Evolutionary conservation across 1,139 yeast genomes (phyloP).

Genomic region (Candida sanyaensis): DNA sequence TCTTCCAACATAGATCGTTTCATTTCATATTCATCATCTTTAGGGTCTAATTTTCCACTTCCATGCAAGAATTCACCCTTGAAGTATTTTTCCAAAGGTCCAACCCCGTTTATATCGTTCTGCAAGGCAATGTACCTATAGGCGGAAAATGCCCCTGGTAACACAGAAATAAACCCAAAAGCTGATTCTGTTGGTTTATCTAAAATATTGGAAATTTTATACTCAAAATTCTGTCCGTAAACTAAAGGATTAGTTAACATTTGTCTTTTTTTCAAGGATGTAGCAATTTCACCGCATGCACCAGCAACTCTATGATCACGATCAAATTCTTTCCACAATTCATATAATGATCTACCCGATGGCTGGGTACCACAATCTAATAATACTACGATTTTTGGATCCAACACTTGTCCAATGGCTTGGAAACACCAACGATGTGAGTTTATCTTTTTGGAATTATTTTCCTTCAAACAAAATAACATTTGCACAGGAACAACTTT

Average conservation of each 20-base stretch:
- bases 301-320: constrained; percentile 51
- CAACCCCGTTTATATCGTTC: constrained; percentile 44
- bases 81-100: constrained; percentile 50
- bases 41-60: constrained; percentile 46
- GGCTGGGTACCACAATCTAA: constrained; percentile 55
- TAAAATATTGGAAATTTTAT: constrained; percentile 46
- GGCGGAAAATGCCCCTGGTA: constrained; percentile 52
- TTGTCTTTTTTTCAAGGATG: constrained; percentile 42
- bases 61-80: constrained; percentile 52
- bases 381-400: constrained; percentile 45
- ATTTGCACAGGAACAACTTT: constrained; percentile 51
- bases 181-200: constrained; percentile 51
- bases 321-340: constrained; percentile 52
- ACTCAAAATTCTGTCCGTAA: constrained; percentile 51
- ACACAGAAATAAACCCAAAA: constrained; percentile 48
- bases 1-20: constrained; percentile 41
- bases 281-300: constrained; percentile 53
- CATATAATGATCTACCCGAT: constrained; percentile 45
- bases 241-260: constrained; percentile 48
- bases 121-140: constrained; percentile 44
- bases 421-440: constrained; percentile 56
- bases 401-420: constrained; percentile 46
- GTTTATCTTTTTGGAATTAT: constrained; percentile 49
- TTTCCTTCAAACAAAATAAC: constrained; percentile 48
- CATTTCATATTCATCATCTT: constrained; percentile 47